Base-by-base conservation (phyloP, 2,329 filamentous ascomycete species). In the Eurotiales sp. region DNA sequence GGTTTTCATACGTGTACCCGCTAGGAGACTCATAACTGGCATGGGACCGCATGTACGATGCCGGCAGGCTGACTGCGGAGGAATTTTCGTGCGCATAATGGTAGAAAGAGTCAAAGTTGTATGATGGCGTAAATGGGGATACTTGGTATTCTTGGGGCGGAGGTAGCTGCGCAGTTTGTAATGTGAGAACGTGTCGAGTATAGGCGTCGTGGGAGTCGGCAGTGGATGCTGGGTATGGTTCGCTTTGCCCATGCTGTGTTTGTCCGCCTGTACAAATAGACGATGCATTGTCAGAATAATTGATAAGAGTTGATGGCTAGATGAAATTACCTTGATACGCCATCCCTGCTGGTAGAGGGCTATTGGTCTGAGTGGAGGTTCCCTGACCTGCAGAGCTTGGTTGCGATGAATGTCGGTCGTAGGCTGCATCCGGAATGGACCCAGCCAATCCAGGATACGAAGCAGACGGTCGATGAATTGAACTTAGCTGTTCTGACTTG, bases 21-120 rank as follows among this genome's bases (percentile, higher is more conserved):
- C n/a, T 45, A 15, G 43, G 56, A 8, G 59, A 54, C 21, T 56
- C 55, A 36, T 52, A 52, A 14, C 51, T 57, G 11, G 62, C 53
- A 21, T 67, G 64, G 12, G 62, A 56, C n/a, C 63, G 59, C 14
- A 63, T 63, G 40, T 63, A 66, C 6, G 68, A 64, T 1, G 65
- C 59, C 10, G 68, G 65, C 11, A 70, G 63, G 40, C 61, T 70
- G 52, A 71, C 55, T 22, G 58, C 63, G n/a, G 68, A 67, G 17
- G 67, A 52, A 36, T 64, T 68, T 29, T 62, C 59, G 45, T 68
- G 64, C 8, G 59, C 57, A 50, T 64, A 72, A 1, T 66, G 63
- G 21, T 52, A 50, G 29, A 55, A 50, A 15, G 53, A 46, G 42
- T 55, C 53, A 21, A 53, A 51, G 40, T 32, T 50, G 15, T 46